These are phyloP conservation scores for Neurospora sp. DNA, from an alignment of 495 filamentous ascomycete species.

Conservation along the genomic window DNA sequence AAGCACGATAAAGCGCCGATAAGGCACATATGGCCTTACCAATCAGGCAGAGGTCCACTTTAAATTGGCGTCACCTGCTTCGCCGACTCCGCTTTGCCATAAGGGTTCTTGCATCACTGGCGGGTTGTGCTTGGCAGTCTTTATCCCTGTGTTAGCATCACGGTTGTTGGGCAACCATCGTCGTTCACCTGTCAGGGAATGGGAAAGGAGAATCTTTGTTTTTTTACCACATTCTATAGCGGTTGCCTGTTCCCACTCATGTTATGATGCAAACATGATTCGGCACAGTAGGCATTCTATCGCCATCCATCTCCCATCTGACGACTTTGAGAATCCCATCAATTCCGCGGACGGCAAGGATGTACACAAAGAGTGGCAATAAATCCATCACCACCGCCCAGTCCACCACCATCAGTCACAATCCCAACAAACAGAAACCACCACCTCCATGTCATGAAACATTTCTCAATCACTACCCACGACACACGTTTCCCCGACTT, in stretches of 20 bases:
- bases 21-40: background rate
- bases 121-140: background rate
- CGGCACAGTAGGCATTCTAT: background rate
- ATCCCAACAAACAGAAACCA: background rate
- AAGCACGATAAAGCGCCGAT: background rate
- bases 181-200: background rate
- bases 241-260: background rate
- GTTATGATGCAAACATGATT: background rate
- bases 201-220: background rate
- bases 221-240: background rate
- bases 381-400: background rate
- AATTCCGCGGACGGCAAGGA: background rate
- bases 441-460: background rate
- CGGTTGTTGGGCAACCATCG: background rate
- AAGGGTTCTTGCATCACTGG: background rate
- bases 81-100: background rate
- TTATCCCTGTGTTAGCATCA: background rate
- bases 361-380: background rate
- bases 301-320: background rate
- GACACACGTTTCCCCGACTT: background rate
- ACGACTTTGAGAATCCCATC: background rate
- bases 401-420: background rate
- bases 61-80: background rate
- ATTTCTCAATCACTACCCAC: background rate
- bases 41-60: background rate